Evolutionary conservation across 2,329 filamentous ascomycete genomes (phyloP).

Genomic region (Cladophialophora chaetospira): DNA sequence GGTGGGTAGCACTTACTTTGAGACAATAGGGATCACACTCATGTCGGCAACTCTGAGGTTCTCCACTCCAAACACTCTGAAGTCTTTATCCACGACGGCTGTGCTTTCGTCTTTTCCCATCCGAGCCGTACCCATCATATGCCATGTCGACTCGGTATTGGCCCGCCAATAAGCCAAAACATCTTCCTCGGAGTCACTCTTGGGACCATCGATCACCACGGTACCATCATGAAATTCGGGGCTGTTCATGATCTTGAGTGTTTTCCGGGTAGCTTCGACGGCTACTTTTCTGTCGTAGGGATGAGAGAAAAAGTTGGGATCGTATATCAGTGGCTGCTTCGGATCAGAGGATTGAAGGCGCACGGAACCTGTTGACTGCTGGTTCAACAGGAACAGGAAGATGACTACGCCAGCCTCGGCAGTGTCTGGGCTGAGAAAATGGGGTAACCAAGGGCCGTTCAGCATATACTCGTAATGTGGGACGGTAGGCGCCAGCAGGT

Average conservation of each 20-base stretch:
- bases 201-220: conserved; percentile 45
- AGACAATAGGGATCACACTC: conserved; percentile 46
- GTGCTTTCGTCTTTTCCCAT: conserved; percentile 56
- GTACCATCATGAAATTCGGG: conserved; percentile 50
- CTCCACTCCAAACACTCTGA: conserved; percentile 43
- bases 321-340: conserved; percentile 52
- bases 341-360: conserved; percentile 57
- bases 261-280: conserved; percentile 53
- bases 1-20: conserved; percentile 31
- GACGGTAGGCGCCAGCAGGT: conserved; percentile 53
- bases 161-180: conserved; percentile 52
- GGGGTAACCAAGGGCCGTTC: conserved; percentile 20
- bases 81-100: conserved; percentile 52
- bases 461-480: conserved; percentile 59
- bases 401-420: conserved; percentile 38
- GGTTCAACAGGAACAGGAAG: conserved; percentile 57
- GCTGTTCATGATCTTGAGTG: conserved; percentile 45
- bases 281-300: conserved; percentile 57
- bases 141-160: conserved; percentile 53
- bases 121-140: conserved; percentile 59
- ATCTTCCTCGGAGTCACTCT: conserved; percentile 56
- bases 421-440: conserved; percentile 31
- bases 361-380: conserved; percentile 55
- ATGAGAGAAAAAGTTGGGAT: conserved; percentile 56
- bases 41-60: conserved; percentile 47